Percentiles rank a stretch among this genome's conserved stretches.
These are phyloP conservation scores for Sclerotinia minor DNA, from an alignment of 2,329 filamentous ascomycete genomes.

Conservation along the genomic window DNA sequence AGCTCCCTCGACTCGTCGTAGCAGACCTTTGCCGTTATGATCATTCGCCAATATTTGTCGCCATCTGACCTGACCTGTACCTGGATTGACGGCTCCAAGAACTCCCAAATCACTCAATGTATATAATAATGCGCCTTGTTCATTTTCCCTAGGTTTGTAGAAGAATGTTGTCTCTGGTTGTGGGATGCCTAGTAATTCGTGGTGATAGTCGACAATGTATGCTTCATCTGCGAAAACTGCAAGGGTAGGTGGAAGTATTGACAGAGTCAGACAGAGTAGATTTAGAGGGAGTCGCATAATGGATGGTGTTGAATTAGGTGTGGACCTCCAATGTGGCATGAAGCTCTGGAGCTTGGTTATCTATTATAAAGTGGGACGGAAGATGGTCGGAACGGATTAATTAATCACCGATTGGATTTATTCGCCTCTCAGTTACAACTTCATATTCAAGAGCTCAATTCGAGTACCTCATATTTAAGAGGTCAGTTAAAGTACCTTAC, in stretches of 20 bases:
- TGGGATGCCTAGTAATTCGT: conserved; percentile 82
- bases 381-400: conserved; percentile 4
- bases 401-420: background rate
- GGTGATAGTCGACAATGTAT: conserved; percentile 88
- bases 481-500: no score
- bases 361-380: background rate
- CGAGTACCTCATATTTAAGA: no score
- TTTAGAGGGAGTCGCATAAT: conserved; percentile 39
- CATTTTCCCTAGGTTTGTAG: conserved; percentile 78
- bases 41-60: conserved; percentile 67
- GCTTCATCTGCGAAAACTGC: conserved; percentile 91
- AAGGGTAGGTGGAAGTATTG: conserved; percentile 35
- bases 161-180: conserved; percentile 88
- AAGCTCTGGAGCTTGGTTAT: conserved; percentile 23
- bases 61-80: conserved; percentile 83
- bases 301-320: conserved; percentile 5
- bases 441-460: no score
- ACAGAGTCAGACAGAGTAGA: conserved; percentile 38
- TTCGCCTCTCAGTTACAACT: no score
- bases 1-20: conserved; percentile 77
- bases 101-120: conserved; percentile 83
- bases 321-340: conserved; percentile 22
- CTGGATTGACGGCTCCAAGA: conserved; percentile 85
- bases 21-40: conserved; percentile 44
- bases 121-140: conserved; percentile 87